These are phyloP conservation scores for Russula dissimulans DNA, from an alignment of 768 basidiomycete genomes.

Conservation along the genomic window DNA sequence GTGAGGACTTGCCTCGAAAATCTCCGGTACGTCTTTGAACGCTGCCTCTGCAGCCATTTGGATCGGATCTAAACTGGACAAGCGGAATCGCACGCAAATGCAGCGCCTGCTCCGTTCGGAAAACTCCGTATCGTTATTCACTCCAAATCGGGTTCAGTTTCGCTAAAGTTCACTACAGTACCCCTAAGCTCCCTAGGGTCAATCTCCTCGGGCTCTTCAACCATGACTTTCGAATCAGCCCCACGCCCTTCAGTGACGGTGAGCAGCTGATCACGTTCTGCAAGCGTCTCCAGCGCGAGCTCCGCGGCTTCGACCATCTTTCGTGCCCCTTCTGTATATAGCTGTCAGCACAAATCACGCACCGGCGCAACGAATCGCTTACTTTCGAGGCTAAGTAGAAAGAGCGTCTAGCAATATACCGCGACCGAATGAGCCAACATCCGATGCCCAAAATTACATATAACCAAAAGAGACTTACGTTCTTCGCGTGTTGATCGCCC, in stretches of 20 bases:
- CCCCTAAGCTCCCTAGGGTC: no score
- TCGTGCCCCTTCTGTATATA: constrained; percentile 26
- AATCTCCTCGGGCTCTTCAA: background rate
- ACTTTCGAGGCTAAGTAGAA: constrained; percentile 41
- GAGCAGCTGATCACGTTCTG: constrained; percentile 25
- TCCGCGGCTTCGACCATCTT: constrained; percentile 30
- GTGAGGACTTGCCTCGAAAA: constrained; percentile 68
- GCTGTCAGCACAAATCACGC: background rate
- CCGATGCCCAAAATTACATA: background rate
- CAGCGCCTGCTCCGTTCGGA: constrained; percentile 3
- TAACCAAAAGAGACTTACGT: constrained; percentile 25
- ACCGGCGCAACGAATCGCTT: constrained; percentile 17
- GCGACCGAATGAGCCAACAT: background rate
- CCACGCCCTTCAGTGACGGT: background rate
- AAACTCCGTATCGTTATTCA: background rate
- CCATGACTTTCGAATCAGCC: background rate
- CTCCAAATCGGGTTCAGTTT: background rate
- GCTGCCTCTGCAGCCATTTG: constrained; percentile 45
- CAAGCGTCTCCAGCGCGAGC: constrained; percentile 25
- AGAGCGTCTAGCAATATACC: constrained; percentile 28
- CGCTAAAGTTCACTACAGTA: background rate
- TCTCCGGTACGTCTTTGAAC: constrained; percentile 91
- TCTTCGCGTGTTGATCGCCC: constrained; percentile 34
- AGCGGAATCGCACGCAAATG: no score
- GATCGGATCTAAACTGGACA: background rate